Base-by-base conservation (phyloP, 345 rosid species). In the Barbarea vulgaris region DNA sequence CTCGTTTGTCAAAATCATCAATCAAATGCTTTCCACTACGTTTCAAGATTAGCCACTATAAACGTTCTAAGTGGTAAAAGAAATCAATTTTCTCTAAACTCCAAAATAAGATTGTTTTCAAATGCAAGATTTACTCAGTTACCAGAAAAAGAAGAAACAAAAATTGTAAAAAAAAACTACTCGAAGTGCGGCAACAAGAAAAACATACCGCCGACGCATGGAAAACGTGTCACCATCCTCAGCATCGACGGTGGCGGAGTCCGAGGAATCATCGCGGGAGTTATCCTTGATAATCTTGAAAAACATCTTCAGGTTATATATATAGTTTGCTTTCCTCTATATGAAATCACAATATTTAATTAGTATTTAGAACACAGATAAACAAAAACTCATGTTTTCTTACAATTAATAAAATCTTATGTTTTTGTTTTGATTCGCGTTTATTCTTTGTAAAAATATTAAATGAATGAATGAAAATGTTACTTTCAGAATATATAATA, bases 211-310 rank as follows among this genome's bases (percentile, higher is more conserved):
- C 70, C 90, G 14, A 60, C n/a, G 6, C 56, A 41, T 30, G 93
- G 90, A 11, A 66, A 81, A 1, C 85, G 81, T 5, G 50, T 83
- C 28, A 84, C 93, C 13, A 24, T 88, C 47, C 86, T 88, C 37
- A 85, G 93, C 55, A 74, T 88, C 18, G 93, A 88, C 33, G 93
- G 90, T 7, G 93, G 93, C 14, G 90, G 89, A 21, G 59, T 88
- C 44, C 66, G 84, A 77, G 90, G 89, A 55, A 85, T 86, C 71
- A 83, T 88, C 27, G 82, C 85, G 0, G 87, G 84, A n/a, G 87
- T 83, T 36, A 78, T 86, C 56, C 86, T 88, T 30, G 78, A 64
- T 27, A 69, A 50, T 44, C 89, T 88, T 6, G 90, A 88, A 74
- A 75, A 85, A 22, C 73, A 88, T 42, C 86, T 88, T 73, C 89